Evolutionary conservation across 306 rosid species (phyloP).

Genomic region (Heteromeles arbutifolia): DNA sequence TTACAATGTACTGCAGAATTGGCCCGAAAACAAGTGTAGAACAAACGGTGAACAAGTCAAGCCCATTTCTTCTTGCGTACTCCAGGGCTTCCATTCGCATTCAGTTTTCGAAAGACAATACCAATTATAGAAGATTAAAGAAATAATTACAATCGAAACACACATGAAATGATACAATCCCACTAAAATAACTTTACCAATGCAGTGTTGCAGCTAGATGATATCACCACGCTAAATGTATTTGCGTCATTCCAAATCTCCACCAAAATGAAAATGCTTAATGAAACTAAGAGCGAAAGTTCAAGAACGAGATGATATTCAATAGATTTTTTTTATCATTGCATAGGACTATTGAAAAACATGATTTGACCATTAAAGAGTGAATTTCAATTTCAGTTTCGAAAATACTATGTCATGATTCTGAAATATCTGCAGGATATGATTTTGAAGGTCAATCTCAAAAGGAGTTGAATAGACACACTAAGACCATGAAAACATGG

Average conservation of each 20-base stretch:
- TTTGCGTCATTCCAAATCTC: not conserved
- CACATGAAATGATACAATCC: not conserved
- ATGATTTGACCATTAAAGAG: no score
- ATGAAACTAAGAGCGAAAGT: not conserved
- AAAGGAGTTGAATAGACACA: no score
- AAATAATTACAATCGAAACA: not conserved
- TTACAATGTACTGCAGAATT: constrained; percentile 46
- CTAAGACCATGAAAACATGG: no score
- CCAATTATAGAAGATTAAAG: constrained; percentile 51
- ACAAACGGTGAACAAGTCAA: constrained; percentile 44
- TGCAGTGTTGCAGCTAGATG: not conserved
- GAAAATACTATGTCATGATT: no score
- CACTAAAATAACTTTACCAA: not conserved
- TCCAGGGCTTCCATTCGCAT: constrained; percentile 62
- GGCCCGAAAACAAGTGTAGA: constrained; percentile 51
- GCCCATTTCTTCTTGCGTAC: constrained; percentile 45
- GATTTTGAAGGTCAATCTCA: no score
- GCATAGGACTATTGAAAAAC: no score
- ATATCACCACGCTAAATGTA: not conserved
- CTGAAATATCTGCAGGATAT: no score
- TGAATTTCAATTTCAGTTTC: no score
- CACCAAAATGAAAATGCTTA: not conserved
- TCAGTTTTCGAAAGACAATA: constrained; percentile 62
- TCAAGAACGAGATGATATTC: not conserved
- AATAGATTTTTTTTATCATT: no score